These are phyloP conservation scores for Hordeum marinum DNA, from an alignment of 176 grass and related monocot species.

Conservation along the genomic window DNA sequence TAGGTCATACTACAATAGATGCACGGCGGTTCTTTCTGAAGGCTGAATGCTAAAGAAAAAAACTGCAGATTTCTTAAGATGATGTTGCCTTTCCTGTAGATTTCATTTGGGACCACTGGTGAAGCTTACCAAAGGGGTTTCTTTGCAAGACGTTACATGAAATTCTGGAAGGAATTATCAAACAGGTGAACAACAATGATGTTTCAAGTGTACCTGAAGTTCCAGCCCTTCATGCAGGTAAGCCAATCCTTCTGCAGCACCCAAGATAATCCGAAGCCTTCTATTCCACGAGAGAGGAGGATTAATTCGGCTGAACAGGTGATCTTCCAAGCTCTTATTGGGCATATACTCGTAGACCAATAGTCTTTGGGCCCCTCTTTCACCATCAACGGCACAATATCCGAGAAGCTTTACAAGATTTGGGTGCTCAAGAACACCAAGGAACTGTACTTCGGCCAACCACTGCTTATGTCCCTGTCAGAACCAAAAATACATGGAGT, in stretches of 20 bases:
- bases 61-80: background rate
- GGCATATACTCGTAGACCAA: slow-evolving; percentile 92
- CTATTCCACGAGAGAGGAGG: slow-evolving; percentile 69
- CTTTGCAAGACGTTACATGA: background rate
- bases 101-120: background rate
- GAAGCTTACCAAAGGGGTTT: background rate
- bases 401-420: slow-evolving; percentile 93
- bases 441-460: slow-evolving; percentile 95
- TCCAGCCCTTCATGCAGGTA: slow-evolving; percentile 88
- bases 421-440: slow-evolving; percentile 86
- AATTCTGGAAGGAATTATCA: background rate
- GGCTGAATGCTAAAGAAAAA: background rate
- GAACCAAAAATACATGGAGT: slow-evolving; percentile 10
- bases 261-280: slow-evolving; percentile 82
- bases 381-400: slow-evolving; percentile 74
- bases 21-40: background rate
- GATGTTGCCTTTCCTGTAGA: background rate
- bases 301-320: slow-evolving; percentile 64
- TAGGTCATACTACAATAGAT: background rate
- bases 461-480: slow-evolving; percentile 92
- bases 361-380: slow-evolving; percentile 73
- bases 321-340: slow-evolving; percentile 88
- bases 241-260: slow-evolving; percentile 75
- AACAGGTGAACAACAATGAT: background rate
- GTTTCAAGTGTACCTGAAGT: slow-evolving; percentile 56